Base-by-base conservation (phyloP, 805 yeast genomes). In the Wickerhamomyces sydowiorum region DNA sequence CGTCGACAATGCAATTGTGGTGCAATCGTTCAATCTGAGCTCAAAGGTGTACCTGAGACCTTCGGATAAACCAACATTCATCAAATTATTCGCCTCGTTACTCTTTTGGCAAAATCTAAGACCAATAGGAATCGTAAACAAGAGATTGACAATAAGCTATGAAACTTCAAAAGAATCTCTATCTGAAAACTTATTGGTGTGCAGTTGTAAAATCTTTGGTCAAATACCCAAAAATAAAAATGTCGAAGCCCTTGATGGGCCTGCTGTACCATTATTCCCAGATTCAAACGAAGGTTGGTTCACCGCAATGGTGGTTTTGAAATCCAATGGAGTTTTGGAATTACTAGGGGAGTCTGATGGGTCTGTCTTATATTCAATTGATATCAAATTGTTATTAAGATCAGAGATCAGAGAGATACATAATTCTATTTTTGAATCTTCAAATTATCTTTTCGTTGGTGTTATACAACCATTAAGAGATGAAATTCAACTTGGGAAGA, bases 371-470 rank as follows among this genome's bases (percentile, higher is more conserved):
- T 81, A 78, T 57, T 69, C 85, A 2, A 60, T 85, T 6, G 78
- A 83, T 54, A 61, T 83, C 14, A 69, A 73, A 14, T 48, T 57
- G 12, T 54, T 84, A 13, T 65, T 75, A 53, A 60, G 77, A 15
- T 74, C 81, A 3, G 95, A 85, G 57, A 74, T 85, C 28, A 65
- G 84, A 42, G 75, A 76, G 44, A 56, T 82, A 17, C 85, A 84
- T 56, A 75, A 75, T 43, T 79, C 88, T 2, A 62, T 85, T 15
- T 73, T 79, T 47, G 75, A 77, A 46, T 72, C 73, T 37, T 75
- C 82, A 3, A 78, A 80, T 51, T 72, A 75, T 25, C 57, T 85
- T 31, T 81, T 69, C 47, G 52, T 85, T 19, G 88, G 89, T 14
- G 60, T 68, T 20, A 67, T 82, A 19, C 66, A 71, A 35, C 77